phyloP scores from a whole-genome alignment of 139 green algal genomes.

The Zygnema circumcarinatum region DNA sequence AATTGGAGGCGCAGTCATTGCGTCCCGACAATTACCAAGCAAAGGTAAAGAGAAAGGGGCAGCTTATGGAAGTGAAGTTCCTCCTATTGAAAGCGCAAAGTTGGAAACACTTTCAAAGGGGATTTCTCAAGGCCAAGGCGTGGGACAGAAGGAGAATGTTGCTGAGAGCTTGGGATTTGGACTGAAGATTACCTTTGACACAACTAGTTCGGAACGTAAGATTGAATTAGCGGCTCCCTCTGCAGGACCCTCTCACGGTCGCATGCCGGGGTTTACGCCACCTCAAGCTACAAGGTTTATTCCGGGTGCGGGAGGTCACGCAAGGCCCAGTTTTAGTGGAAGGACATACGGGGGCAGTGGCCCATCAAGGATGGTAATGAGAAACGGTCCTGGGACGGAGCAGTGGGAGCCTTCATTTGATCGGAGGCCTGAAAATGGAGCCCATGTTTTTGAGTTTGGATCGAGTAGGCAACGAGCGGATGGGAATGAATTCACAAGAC shows the following conservation, averaged over 20 bases:
- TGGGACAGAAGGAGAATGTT: background rate
- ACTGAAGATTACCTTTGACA: background rate
- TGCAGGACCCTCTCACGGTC: background rate
- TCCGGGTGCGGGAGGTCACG: background rate
- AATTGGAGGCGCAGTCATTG: background rate
- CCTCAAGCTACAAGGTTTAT: background rate
- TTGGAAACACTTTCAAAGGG: background rate
- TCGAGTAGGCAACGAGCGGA: background rate
- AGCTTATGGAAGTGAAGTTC: background rate
- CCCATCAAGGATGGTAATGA: background rate
- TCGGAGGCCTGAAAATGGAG: background rate
- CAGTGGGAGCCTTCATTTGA: background rate
- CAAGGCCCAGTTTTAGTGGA: background rate
- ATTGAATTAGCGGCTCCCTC: background rate
- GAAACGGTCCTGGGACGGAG: background rate
- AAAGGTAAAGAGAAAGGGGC: background rate
- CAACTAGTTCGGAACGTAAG: background rate
- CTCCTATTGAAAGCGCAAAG: background rate
- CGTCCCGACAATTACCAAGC: background rate
- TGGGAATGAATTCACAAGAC: background rate
- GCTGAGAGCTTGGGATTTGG: background rate
- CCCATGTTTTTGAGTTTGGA: background rate
- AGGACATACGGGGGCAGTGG: background rate
- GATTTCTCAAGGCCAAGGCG: background rate
- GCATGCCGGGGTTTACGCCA: background rate